These are phyloP conservation scores for Clohesyomyces aquaticus DNA, from an alignment of 495 filamentous ascomycete species.

Conservation along the genomic window DNA sequence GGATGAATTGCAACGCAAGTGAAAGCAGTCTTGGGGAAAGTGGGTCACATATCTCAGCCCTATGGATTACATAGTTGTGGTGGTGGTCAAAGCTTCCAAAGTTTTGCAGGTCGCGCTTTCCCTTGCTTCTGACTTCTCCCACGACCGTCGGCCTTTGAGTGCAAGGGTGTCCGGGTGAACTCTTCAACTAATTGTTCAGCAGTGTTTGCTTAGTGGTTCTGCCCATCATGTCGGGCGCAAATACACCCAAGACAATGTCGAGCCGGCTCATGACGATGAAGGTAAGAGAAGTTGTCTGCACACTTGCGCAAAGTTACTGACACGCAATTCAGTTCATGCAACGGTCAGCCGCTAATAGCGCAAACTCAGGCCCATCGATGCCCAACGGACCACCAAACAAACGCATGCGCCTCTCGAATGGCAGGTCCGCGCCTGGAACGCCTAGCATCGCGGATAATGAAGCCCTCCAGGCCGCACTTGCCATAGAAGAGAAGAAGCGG, in stretches of 20 bases:
- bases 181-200: no score
- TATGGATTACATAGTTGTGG: no score
- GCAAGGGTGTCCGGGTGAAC: no score
- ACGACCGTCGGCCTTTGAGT: no score
- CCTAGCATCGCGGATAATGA: conserved; percentile 49
- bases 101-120: no score
- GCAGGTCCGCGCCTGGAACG: conserved; percentile 40
- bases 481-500: conserved; percentile 74
- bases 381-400: conserved; percentile 52
- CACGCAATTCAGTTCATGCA: conserved; percentile 79
- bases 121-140: no score
- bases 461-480: conserved; percentile 68
- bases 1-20: no score
- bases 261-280: conserved; percentile 37
- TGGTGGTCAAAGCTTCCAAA: no score
- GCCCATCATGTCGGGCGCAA: conserved; percentile 9
- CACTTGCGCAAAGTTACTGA: conserved; percentile 4
- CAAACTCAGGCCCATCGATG: conserved; percentile 47
- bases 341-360: conserved; percentile 66
- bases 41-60: no score
- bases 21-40: no score
- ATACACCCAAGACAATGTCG: conserved; percentile 33
- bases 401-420: conserved; percentile 51
- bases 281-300: conserved; percentile 3
- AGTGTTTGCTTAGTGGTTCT: no score